phyloP scores from a whole-genome alignment of 2,329 filamentous ascomycete species.

The Hypoxylon sp. region DNA sequence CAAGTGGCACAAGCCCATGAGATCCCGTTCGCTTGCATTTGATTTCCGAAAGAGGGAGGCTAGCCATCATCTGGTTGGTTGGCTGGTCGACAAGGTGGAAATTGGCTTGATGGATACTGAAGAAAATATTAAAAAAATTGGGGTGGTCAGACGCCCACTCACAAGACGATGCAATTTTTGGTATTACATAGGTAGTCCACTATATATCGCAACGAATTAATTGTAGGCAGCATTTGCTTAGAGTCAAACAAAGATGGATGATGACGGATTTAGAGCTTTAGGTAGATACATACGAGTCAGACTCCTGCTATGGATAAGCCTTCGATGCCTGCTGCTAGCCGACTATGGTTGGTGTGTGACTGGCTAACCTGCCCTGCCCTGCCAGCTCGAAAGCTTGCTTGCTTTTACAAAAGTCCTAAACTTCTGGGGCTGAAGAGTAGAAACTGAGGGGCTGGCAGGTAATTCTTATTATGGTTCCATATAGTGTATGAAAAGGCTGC shows the following conservation, averaged over 20 bases:
- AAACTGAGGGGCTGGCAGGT: slow-evolving; percentile 26
- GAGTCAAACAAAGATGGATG: slow-evolving; percentile 8
- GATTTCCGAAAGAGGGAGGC: slow-evolving; percentile 44
- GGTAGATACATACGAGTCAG: slow-evolving; percentile 42
- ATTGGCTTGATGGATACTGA: slow-evolving; percentile 22
- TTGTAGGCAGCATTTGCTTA: slow-evolving; percentile 10
- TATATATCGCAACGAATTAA: neutral
- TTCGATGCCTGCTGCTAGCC: neutral
- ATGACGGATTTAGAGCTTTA: slow-evolving; percentile 16
- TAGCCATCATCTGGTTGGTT: slow-evolving; percentile 38
- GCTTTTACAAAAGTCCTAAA: slow-evolving; percentile 7
- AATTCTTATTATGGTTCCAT: slow-evolving; percentile 3
- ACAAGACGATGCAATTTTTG: slow-evolving; percentile 10
- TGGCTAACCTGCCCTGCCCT: no score
- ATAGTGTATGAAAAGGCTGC: neutral
- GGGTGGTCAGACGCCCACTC: slow-evolving; percentile 37
- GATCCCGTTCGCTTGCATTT: slow-evolving; percentile 42
- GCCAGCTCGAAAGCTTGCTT: slow-evolving; percentile 1
- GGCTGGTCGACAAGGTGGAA: slow-evolving; percentile 36
- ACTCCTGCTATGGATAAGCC: slow-evolving; percentile 8
- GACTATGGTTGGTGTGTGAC: slow-evolving; percentile 11
- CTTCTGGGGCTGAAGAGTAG: slow-evolving; percentile 7
- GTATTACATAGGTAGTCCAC: slow-evolving; percentile 14
- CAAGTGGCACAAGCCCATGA: slow-evolving; percentile 36
- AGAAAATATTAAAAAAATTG: slow-evolving; percentile 29